A percentile compares a stretch with the other conserved stretches of the same genome.
Conservation (phyloP, 2,329 filamentous ascomycete species). For the Hymenoscyphus albidus region DNA sequence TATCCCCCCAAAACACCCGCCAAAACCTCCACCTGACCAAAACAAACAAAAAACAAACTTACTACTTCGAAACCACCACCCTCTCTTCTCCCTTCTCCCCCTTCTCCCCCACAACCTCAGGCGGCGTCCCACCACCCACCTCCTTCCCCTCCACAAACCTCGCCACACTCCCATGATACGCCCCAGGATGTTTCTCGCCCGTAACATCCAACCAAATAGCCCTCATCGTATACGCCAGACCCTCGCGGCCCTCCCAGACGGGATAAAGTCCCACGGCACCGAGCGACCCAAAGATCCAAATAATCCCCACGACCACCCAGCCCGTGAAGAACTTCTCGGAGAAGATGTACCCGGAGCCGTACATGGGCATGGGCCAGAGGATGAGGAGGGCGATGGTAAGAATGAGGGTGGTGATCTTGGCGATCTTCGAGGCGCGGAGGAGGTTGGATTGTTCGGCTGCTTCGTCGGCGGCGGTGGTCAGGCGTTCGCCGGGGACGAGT, state of each 20-base stretch:
- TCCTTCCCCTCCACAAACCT: slow-evolving; percentile 32
- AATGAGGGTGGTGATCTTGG: slow-evolving; percentile 49
- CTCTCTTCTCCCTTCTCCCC: slow-evolving; percentile 19
- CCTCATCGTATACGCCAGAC: slow-evolving; percentile 57
- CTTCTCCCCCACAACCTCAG: slow-evolving; percentile 3
- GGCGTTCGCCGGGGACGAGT: slow-evolving; percentile 50
- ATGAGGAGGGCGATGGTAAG: slow-evolving; percentile 70
- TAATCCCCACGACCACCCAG: slow-evolving; percentile 71
- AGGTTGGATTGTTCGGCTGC: slow-evolving; percentile 45
- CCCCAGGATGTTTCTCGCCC: slow-evolving; percentile 36
- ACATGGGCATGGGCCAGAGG: slow-evolving; percentile 92
- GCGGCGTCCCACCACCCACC: slow-evolving; percentile 24
- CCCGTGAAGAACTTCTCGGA: slow-evolving; percentile 78
- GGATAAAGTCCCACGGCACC: slow-evolving; percentile 77
- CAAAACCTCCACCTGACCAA: neutral
- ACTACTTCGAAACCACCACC: slow-evolving; percentile 3
- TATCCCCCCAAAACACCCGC: neutral
- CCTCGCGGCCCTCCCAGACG: slow-evolving; percentile 71
- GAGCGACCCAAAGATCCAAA: slow-evolving; percentile 74
- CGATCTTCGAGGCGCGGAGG: slow-evolving; percentile 49
- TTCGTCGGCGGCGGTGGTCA: slow-evolving; percentile 37
- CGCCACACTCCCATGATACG: slow-evolving; percentile 26
- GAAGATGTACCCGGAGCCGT: slow-evolving; percentile 77
- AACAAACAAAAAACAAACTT: neutral
- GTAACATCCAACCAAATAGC: slow-evolving; percentile 59